Percentiles rank a stretch among this genome's conserved stretches.
phyloP scores from a whole-genome alignment of 192 early-diverging fungal genomes.

The Lobosporangium transversale region DNA sequence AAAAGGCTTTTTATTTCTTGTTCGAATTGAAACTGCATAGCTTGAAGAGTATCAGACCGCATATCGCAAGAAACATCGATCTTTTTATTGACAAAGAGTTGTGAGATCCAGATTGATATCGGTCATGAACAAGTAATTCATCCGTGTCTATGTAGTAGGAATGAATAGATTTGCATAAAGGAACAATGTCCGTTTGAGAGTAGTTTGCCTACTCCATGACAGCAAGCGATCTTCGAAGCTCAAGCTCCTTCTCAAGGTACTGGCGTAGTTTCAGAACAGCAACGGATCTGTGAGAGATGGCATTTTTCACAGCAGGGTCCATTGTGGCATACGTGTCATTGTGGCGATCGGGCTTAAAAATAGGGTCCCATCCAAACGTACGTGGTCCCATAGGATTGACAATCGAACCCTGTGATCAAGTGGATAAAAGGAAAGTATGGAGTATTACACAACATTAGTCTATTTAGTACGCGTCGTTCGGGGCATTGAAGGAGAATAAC shows the following conservation, averaged over 20 bases:
- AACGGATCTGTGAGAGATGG: constrained; percentile 87
- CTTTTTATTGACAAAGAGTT: too few species aligned
- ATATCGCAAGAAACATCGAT: too few species aligned
- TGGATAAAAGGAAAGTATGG: not conserved
- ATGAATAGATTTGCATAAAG: too few species aligned
- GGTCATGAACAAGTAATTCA: too few species aligned
- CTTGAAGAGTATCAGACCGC: too few species aligned
- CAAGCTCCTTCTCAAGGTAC: constrained; percentile 35
- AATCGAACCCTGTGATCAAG: constrained; percentile 74
- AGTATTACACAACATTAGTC: too few species aligned
- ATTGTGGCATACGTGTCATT: constrained; percentile 89
- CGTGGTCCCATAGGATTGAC: constrained; percentile 85
- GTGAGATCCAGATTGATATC: too few species aligned
- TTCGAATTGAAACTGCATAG: not conserved
- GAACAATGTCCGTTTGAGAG: too few species aligned
- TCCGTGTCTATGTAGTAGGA: too few species aligned
- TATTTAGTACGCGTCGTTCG: too few species aligned
- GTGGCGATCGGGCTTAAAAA: constrained; percentile 88
- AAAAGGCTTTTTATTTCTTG: not conserved
- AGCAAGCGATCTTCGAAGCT: constrained; percentile 5
- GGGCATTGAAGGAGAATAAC: too few species aligned
- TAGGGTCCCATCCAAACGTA: constrained; percentile 96
- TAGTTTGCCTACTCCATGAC: constrained; percentile 4
- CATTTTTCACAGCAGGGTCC: constrained; percentile 84
- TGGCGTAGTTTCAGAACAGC: constrained; percentile 74